Conservation (phyloP, 164 flowering plant species). For the Pachysandra terminalis region DNA sequence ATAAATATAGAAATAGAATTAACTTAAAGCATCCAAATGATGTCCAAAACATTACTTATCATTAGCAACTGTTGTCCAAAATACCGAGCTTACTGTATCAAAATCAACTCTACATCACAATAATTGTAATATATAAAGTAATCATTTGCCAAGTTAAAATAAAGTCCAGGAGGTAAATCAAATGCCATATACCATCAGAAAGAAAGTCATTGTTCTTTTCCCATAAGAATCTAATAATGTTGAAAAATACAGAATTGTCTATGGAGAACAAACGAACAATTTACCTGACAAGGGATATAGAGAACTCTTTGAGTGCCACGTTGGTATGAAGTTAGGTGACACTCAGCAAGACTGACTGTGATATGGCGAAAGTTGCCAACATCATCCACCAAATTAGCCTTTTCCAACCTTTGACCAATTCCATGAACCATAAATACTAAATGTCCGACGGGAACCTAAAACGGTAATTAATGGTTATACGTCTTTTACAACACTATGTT, state of each 20-base stretch:
- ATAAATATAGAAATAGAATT: not conserved
- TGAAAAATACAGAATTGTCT: not conserved
- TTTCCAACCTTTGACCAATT: conserved; percentile 96
- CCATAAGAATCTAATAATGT: not conserved
- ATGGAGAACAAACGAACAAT: not conserved
- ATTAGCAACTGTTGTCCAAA: not conserved
- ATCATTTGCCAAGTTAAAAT: not conserved
- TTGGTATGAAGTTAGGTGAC: conserved; percentile 77
- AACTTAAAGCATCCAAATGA: not conserved
- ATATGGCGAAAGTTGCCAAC: conserved; percentile 83
- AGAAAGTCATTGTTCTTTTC: not conserved
- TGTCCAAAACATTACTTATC: not conserved
- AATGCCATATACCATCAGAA: not conserved
- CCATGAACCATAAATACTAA: conserved; percentile 99
- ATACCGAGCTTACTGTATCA: no score
- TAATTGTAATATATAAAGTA: no score
- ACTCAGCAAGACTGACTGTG: conserved; percentile 77
- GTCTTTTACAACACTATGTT: no score
- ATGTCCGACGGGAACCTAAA: conserved; percentile 93
- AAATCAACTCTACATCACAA: not conserved
- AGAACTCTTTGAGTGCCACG: conserved; percentile 84
- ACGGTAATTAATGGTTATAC: no score
- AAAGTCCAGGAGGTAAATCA: not conserved
- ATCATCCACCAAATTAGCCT: conserved; percentile 96
- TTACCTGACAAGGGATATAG: conserved; percentile 95